Base-by-base conservation (phyloP, 192 early-diverging fungal genomes). In the Coemansia sp. region DNA sequence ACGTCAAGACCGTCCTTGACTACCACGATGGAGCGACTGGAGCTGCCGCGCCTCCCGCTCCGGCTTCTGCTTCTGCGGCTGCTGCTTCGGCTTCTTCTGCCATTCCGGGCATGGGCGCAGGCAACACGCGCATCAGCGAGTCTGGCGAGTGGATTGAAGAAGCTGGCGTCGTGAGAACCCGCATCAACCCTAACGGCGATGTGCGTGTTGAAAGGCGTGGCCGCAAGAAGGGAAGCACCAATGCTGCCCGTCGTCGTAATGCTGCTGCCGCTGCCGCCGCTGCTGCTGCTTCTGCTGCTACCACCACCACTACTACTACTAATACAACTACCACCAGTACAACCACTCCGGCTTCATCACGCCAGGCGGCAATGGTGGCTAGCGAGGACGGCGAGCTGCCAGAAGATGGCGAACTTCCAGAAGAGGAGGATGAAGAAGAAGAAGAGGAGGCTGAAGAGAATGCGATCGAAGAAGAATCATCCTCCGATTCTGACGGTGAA, bases 1-100 rank as follows among this genome's bases (percentile, higher is more conserved):
- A 95, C 60, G 84, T 93, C 34, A 92, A 90, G 63, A 73, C 87
- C 5, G 75, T 79, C 5, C 69, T 92, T 15, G 89, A 92, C 51
- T 92, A 90, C 66, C 75, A 83, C 34, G 81, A 83, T 43, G 81
- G 71, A 26, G 49, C 62, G 6, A 15, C 58, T 33, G 6, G 60
- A 1, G 15, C 57, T 1, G 51, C 52, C 0, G 49, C 21, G 10
- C 9, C 58, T 9, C 9, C 45, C 15, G 45, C 58, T n/a, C n/a
- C n/a, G n/a, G n/a, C n/a, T n/a, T n/a, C n/a, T n/a, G n/a, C n/a
- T 3, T 3, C 30, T 30, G 30, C 30, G 1, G 30, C 30, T 30
- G 30, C n/a, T 30, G 30, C 30, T 30, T 30, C 30, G 30, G 15
- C 60, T 7, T 15, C 63, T 2, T 24, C 61, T 43, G 23, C 57